phyloP scores from a whole-genome alignment of 2,329 filamentous ascomycete species.

The Colletotrichum coccodes region DNA sequence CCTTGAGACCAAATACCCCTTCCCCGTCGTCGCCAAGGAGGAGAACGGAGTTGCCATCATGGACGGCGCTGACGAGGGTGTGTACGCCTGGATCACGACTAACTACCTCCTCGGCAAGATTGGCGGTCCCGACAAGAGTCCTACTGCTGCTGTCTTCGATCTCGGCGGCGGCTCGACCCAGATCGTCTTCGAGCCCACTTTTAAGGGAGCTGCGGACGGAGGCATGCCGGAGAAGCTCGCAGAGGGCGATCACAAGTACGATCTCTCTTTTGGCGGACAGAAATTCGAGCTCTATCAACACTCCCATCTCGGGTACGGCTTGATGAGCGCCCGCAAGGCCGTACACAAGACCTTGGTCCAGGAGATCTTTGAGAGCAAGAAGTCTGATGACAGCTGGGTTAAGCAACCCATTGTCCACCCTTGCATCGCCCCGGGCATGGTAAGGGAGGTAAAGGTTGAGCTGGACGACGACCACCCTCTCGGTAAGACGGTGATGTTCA shows the following conservation, averaged over 20 bases:
- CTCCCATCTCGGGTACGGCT: slow-evolving; percentile 94
- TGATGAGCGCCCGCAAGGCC: slow-evolving; percentile 93
- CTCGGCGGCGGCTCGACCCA: slow-evolving; percentile 97
- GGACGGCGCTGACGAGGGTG: slow-evolving; percentile 96
- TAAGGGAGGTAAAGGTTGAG: slow-evolving; percentile 77
- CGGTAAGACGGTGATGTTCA: slow-evolving; percentile 73
- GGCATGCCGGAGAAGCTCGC: slow-evolving; percentile 88
- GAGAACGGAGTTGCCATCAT: slow-evolving; percentile 94
- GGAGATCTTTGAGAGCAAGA: slow-evolving; percentile 73
- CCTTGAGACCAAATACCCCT: slow-evolving; percentile 90
- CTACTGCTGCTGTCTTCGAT: slow-evolving; percentile 95
- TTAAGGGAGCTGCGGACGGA: slow-evolving; percentile 75
- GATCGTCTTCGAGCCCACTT: slow-evolving; percentile 98
- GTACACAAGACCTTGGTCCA: slow-evolving; percentile 82
- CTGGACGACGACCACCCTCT: slow-evolving; percentile 74
- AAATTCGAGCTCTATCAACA: slow-evolving; percentile 97
- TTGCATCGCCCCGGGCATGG: slow-evolving; percentile 85
- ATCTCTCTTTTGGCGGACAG: slow-evolving; percentile 87
- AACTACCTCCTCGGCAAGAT: slow-evolving; percentile 99
- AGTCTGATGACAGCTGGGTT: slow-evolving; percentile 73
- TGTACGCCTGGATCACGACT: slow-evolving; percentile 98
- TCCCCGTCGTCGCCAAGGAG: slow-evolving; percentile 88
- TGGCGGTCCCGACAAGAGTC: slow-evolving; percentile 87
- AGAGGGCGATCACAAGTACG: slow-evolving; percentile 96
- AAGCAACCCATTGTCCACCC: slow-evolving; percentile 80